These are phyloP conservation scores for Colletotrichum gigasporum DNA, from an alignment of 2,329 filamentous ascomycete species.

Conservation along the genomic window DNA sequence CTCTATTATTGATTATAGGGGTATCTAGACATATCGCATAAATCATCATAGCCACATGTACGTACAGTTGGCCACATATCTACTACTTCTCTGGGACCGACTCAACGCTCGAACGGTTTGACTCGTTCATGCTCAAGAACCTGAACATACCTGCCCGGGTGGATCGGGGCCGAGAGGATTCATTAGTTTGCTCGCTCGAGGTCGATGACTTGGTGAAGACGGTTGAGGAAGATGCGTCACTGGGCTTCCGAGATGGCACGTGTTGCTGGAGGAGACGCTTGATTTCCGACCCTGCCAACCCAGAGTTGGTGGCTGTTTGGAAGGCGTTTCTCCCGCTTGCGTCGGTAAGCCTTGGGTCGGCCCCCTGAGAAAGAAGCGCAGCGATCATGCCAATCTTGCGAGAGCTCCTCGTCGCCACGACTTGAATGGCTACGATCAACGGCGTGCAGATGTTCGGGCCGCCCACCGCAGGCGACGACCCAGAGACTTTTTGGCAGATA, in stretches of 20 bases:
- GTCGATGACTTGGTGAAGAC: conserved; percentile 12
- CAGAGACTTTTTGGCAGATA: conserved; percentile 26
- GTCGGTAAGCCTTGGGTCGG: conserved; percentile 34
- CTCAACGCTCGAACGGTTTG: not conserved
- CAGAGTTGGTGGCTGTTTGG: conserved; percentile 25
- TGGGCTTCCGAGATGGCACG: not conserved
- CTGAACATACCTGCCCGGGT: not conserved
- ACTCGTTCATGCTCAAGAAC: conserved; percentile 20
- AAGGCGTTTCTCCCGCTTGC: conserved; percentile 25
- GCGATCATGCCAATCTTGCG: conserved; percentile 37
- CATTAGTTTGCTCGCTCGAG: conserved; percentile 17
- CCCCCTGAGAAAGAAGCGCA: conserved; percentile 34
- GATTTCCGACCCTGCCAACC: conserved; percentile 24
- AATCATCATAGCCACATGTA: not conserved
- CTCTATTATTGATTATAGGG: not conserved
- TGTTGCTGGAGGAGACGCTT: conserved; percentile 25
- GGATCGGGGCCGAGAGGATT: not conserved
- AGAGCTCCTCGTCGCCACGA: conserved; percentile 31
- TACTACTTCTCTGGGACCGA: not conserved
- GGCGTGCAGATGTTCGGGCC: conserved; percentile 34
- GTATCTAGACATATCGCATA: not conserved
- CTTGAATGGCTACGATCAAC: conserved; percentile 39
- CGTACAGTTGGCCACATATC: not conserved
- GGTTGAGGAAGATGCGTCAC: conserved; percentile 12
- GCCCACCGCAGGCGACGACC: not conserved